Conservation (phyloP, 140 eudicot genomes). For the Ambrosia hybrid region DNA sequence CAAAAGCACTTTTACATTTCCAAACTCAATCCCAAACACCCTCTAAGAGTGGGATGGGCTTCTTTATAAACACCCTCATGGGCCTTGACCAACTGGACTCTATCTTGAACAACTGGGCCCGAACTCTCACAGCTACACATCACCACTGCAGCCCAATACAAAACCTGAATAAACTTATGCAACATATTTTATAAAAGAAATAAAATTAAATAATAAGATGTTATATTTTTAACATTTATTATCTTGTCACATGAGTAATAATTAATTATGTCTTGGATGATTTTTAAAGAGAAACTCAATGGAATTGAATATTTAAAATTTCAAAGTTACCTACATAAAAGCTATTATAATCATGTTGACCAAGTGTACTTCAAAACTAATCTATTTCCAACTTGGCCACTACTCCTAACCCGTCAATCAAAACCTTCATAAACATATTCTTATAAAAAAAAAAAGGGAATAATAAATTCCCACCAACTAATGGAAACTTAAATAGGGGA, state of each 20-base stretch:
- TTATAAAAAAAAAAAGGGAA: neutral
- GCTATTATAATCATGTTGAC: conserved; percentile 9
- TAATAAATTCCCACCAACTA: conserved; percentile 32
- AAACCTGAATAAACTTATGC: too few relatives aligned
- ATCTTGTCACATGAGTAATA: neutral
- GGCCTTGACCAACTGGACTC: too few relatives aligned
- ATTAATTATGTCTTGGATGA: neutral
- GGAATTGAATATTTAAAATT: neutral
- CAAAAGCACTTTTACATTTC: too few relatives aligned
- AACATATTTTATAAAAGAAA: too few relatives aligned
- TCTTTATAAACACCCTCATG: too few relatives aligned
- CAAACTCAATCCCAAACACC: too few relatives aligned
- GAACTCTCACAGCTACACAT: too few relatives aligned
- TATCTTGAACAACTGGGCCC: too few relatives aligned
- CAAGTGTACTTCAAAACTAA: conserved; percentile 27
- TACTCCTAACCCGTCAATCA: conserved; percentile 39
- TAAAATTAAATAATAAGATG: too few relatives aligned
- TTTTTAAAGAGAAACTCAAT: neutral
- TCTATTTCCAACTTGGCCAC: conserved; percentile 39
- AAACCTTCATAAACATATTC: conserved; percentile 1
- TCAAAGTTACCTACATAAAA: neutral
- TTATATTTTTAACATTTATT: neutral
- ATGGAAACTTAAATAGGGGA: conserved; percentile 39
- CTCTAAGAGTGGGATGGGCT: too few relatives aligned
- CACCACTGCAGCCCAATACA: too few relatives aligned